Percentiles rank a stretch among this genome's conserved stretches.
These are phyloP conservation scores for Cucumis melo DNA, from an alignment of 306 rosid species.

Conservation along the genomic window DNA sequence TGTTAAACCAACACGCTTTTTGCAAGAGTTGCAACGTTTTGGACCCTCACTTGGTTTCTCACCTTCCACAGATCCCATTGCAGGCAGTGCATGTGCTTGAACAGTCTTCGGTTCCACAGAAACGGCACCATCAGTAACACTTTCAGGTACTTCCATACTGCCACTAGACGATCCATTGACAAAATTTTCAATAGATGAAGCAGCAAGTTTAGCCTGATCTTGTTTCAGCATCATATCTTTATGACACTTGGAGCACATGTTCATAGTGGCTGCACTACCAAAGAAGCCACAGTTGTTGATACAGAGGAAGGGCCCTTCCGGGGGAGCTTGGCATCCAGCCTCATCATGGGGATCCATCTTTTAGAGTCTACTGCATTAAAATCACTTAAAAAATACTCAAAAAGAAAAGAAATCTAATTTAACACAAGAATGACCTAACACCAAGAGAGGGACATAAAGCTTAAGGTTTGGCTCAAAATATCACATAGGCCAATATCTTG, in stretches of 20 bases:
- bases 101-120: conserved; percentile 35
- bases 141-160: conserved; percentile 27
- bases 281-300: conserved; percentile 87
- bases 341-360: conserved; percentile 68
- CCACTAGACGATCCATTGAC: conserved; percentile 70
- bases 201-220: conserved; percentile 83
- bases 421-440: neutral
- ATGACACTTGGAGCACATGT: conserved; percentile 96
- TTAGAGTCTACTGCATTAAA: conserved; percentile 38
- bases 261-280: conserved; percentile 82
- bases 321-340: conserved; percentile 92
- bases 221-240: conserved; percentile 68
- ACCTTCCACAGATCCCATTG: conserved; percentile 30
- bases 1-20: conserved; percentile 78
- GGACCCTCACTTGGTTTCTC: conserved; percentile 64
- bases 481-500: neutral
- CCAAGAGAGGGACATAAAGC: neutral
- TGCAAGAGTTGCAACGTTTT: conserved; percentile 71
- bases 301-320: conserved; percentile 78
- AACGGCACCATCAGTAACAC: conserved; percentile 21
- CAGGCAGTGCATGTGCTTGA: conserved; percentile 19
- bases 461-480: neutral
- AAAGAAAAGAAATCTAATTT: neutral
- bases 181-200: conserved; percentile 64
- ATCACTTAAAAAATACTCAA: neutral